These are phyloP conservation scores for Plantago major DNA, from an alignment of 257 asterid species.

Conservation along the genomic window DNA sequence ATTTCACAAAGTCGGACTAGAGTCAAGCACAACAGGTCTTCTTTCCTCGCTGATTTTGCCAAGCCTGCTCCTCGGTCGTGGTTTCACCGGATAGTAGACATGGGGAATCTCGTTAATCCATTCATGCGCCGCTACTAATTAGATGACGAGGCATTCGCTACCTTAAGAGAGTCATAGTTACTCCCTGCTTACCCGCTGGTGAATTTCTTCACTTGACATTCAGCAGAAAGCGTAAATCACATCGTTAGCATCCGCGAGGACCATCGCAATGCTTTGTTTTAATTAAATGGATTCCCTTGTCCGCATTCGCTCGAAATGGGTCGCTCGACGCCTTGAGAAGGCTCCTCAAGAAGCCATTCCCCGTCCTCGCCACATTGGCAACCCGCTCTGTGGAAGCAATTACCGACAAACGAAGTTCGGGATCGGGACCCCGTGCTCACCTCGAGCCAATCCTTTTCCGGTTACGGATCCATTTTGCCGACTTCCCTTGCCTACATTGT, in stretches of 20 bases:
- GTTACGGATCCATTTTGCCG: too few relatives aligned
- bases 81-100: too few relatives aligned
- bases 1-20: conserved; percentile 17
- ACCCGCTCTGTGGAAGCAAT: not conserved
- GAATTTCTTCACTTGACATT: too few relatives aligned
- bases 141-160: conserved; percentile 85
- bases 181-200: too few relatives aligned
- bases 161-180: too few relatives aligned
- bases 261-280: too few relatives aligned
- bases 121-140: conserved; percentile 60
- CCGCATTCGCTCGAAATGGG: conserved; percentile 18
- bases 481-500: too few relatives aligned
- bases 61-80: too few relatives aligned
- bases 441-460: not conserved
- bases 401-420: not conserved
- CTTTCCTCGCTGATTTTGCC: conserved; percentile 15
- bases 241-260: too few relatives aligned
- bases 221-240: too few relatives aligned
- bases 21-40: conserved; percentile 15
- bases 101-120: conserved; percentile 43
- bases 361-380: not conserved
- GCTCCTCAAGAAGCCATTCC: not conserved
- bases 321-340: too few relatives aligned
- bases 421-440: not conserved
- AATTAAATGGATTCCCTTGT: conserved; percentile 56